Evolutionary conservation across 345 rosid genomes (phyloP).

Genomic region (Eucalyptus victrix): DNA sequence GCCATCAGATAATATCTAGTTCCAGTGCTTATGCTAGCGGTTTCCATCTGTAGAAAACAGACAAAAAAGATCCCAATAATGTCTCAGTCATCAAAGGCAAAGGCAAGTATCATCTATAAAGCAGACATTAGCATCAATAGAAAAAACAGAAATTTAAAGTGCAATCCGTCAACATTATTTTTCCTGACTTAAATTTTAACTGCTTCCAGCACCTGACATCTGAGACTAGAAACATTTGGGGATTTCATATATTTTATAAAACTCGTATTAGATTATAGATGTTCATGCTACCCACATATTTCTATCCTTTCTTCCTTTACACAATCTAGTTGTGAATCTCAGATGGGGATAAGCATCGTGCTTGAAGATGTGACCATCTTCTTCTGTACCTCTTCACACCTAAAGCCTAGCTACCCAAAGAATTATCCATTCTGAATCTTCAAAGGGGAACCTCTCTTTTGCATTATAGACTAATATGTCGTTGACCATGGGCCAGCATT

Average conservation of each 20-base stretch:
- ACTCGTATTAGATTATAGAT: neutral
- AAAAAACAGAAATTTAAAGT: neutral
- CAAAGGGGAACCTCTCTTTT: neutral
- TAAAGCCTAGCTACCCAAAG: neutral
- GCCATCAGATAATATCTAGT: constrained; percentile 98
- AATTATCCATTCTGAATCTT: neutral
- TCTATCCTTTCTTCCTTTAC: neutral
- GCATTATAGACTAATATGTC: neutral
- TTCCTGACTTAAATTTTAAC: neutral
- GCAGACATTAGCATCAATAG: neutral
- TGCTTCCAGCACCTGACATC: neutral
- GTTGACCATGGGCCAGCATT: neutral
- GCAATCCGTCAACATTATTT: neutral
- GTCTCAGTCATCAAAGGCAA: neutral
- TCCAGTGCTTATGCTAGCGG: constrained; percentile 56
- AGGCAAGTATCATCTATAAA: neutral
- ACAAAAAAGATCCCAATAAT: neutral
- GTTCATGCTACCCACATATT: neutral
- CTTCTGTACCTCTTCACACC: neutral
- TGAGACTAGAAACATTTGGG: neutral
- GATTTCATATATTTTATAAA: neutral
- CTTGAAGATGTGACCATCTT: neutral
- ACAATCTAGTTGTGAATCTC: neutral
- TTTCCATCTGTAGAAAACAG: constrained; percentile 66
- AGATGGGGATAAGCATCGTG: neutral